Conservation (phyloP, 768 basidiomycete genomes). For the Lactarius pseudohatsudake region DNA sequence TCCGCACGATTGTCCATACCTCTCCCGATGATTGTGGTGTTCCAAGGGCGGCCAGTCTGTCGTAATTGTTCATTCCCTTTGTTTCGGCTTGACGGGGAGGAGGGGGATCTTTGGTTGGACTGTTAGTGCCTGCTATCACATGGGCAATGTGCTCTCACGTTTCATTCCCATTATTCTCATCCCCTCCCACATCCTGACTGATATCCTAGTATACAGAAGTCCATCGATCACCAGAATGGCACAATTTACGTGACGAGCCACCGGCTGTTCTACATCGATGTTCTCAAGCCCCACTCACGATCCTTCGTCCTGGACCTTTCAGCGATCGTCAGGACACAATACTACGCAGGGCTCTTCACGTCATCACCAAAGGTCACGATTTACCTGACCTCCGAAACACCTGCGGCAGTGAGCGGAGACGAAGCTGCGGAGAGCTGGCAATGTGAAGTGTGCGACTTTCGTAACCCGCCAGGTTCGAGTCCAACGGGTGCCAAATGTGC, state of each 20-base stretch:
- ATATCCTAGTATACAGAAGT: slow-evolving; percentile 70
- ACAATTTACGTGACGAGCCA: slow-evolving; percentile 74
- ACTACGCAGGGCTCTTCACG: slow-evolving; percentile 87
- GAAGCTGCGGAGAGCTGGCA: slow-evolving; percentile 64
- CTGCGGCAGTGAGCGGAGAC: slow-evolving; percentile 29
- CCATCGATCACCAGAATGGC: slow-evolving; percentile 75
- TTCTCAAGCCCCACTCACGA: slow-evolving; percentile 43
- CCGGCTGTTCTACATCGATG: slow-evolving; percentile 80
- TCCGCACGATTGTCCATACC: neutral
- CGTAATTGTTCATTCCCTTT: neutral
- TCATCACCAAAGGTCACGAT: slow-evolving; percentile 89
- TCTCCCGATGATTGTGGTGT: neutral
- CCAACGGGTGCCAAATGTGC: slow-evolving; percentile 67
- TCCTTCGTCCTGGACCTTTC: slow-evolving; percentile 72
- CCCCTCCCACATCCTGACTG: slow-evolving; percentile 32
- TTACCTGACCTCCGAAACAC: slow-evolving; percentile 45
- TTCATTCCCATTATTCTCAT: neutral
- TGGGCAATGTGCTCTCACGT: slow-evolving; percentile 1
- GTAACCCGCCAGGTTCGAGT: slow-evolving; percentile 75
- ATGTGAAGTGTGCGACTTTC: slow-evolving; percentile 86
- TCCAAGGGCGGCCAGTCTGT: neutral
- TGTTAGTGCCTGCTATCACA: too few relatives aligned
- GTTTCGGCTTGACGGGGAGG: neutral
- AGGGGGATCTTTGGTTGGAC: neutral
- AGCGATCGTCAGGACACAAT: slow-evolving; percentile 71